Percentiles rank a stretch among this genome's conserved stretches.
Evolutionary conservation across 352 stramenopile genomes (phyloP).

Genomic region (Phytophthora sp.): DNA sequence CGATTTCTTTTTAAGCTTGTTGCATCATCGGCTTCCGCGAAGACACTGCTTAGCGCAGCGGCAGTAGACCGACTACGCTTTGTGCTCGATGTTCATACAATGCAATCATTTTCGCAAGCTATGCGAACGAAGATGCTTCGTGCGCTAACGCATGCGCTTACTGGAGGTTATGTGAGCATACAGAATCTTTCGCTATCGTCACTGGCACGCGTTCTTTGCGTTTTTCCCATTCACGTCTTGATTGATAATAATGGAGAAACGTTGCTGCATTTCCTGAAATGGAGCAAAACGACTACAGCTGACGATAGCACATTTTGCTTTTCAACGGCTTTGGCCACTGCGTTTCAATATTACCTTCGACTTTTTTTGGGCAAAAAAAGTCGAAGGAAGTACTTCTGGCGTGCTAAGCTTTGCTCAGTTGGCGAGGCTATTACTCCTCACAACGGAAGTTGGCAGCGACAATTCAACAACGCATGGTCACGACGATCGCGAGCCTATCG

Average conservation of each 20-base stretch:
- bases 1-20: constrained; percentile 19
- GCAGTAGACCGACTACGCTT: constrained; percentile 65
- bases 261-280: constrained; percentile 35
- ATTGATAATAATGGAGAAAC: constrained; percentile 28
- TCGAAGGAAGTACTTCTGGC: not conserved
- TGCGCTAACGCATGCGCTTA: constrained; percentile 58
- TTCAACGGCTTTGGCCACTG: constrained; percentile 6
- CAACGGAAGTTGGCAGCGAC: constrained; percentile 22
- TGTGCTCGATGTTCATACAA: constrained; percentile 75
- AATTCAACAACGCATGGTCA: too few species aligned
- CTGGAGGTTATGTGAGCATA: constrained; percentile 51
- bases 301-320: constrained; percentile 9
- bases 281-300: constrained; percentile 25
- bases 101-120: constrained; percentile 76
- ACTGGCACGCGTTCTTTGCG: constrained; percentile 51
- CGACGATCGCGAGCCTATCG: too few species aligned
- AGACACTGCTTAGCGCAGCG: constrained; percentile 29
- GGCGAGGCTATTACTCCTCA: constrained; percentile 54
- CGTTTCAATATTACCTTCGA: constrained; percentile 24
- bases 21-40: not conserved
- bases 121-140: constrained; percentile 61
- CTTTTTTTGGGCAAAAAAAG: too few species aligned
- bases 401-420: constrained; percentile 40
- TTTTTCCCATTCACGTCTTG: constrained; percentile 58
- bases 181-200: constrained; percentile 40